Evolutionary conservation across 495 filamentous ascomycete genomes (phyloP).

Genomic region (Clohesyomyces aquaticus): DNA sequence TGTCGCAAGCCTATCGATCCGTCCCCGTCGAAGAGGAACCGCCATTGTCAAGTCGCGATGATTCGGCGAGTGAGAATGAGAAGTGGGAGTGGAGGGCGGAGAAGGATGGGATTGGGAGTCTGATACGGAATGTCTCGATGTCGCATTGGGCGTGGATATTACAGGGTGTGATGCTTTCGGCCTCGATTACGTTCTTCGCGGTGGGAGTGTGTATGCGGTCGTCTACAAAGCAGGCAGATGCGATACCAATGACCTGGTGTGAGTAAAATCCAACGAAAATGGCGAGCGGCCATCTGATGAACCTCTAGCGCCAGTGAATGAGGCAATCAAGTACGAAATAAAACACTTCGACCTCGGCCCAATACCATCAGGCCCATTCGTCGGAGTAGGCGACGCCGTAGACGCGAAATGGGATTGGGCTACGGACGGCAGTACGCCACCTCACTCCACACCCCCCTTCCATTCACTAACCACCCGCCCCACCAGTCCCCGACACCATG

Average conservation of each 20-base stretch:
- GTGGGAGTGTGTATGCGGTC: constrained; percentile 13
- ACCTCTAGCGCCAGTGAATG: constrained; percentile 20
- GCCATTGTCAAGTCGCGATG: constrained; percentile 1
- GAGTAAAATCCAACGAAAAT: not conserved
- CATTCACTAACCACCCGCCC: not conserved
- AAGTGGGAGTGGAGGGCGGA: constrained; percentile 20
- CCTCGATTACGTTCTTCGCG: constrained; percentile 22
- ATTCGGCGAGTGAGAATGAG: constrained; percentile 15
- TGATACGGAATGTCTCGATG: constrained; percentile 1
- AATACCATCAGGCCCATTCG: constrained; percentile 15
- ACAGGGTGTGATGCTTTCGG: constrained; percentile 9
- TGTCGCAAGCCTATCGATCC: constrained; percentile 12
- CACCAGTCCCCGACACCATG: constrained; percentile 25
- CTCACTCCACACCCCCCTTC: not conserved
- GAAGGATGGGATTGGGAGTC: not conserved
- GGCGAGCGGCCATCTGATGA: not conserved
- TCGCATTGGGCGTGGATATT: constrained; percentile 25
- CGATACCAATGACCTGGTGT: constrained; percentile 28
- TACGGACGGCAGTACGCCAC: constrained; percentile 19
- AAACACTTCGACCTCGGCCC: constrained; percentile 23
- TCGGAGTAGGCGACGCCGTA: constrained; percentile 15
- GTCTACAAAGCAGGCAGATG: constrained; percentile 2
- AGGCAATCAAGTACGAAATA: constrained; percentile 25
- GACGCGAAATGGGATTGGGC: constrained; percentile 24
- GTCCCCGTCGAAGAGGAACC: constrained; percentile 8